Evolutionary conservation across 2,329 filamentous ascomycete genomes (phyloP).

Genomic region (Colletotrichum sp.): DNA sequence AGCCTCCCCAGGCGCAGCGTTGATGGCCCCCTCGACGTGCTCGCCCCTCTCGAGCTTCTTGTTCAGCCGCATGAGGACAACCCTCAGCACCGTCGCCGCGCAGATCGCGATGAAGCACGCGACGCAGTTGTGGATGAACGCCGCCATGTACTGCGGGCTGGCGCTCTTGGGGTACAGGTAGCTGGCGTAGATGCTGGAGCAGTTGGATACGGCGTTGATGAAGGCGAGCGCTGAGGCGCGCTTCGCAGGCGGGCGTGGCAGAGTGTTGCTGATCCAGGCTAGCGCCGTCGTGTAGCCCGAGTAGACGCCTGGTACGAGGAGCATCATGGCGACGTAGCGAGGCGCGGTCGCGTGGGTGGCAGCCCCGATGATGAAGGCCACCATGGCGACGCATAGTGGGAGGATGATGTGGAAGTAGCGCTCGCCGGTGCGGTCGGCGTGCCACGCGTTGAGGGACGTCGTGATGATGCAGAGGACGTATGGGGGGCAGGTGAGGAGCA

Average conservation of each 20-base stretch:
- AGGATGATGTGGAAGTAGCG: slow-evolving; percentile 71
- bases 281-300: slow-evolving; percentile 65
- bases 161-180: slow-evolving; percentile 67
- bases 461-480: slow-evolving; percentile 68
- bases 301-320: slow-evolving; percentile 43
- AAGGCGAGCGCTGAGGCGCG: slow-evolving; percentile 72
- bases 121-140: slow-evolving; percentile 72
- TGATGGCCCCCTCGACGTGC: slow-evolving; percentile 59
- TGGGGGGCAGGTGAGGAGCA: slow-evolving; percentile 69
- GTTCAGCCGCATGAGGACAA: slow-evolving; percentile 70
- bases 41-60: slow-evolving; percentile 72
- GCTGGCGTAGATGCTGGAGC: slow-evolving; percentile 63
- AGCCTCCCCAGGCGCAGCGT: slow-evolving; percentile 59
- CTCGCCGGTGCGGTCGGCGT: slow-evolving; percentile 74
- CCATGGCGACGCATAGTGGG: slow-evolving; percentile 66
- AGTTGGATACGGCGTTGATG: slow-evolving; percentile 68
- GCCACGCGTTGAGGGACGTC: slow-evolving; percentile 69
- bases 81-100: slow-evolving; percentile 65
- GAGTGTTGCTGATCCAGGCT: slow-evolving; percentile 76
- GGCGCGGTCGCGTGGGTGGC: slow-evolving; percentile 64
- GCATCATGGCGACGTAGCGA: slow-evolving; percentile 56
- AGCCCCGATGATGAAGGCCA: slow-evolving; percentile 71
- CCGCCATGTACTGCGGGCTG: slow-evolving; percentile 51
- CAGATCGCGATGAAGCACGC: slow-evolving; percentile 69
- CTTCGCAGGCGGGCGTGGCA: slow-evolving; percentile 79